Conservation (phyloP, 2,329 filamentous ascomycete genomes). For the Hypoxylon sp. region DNA sequence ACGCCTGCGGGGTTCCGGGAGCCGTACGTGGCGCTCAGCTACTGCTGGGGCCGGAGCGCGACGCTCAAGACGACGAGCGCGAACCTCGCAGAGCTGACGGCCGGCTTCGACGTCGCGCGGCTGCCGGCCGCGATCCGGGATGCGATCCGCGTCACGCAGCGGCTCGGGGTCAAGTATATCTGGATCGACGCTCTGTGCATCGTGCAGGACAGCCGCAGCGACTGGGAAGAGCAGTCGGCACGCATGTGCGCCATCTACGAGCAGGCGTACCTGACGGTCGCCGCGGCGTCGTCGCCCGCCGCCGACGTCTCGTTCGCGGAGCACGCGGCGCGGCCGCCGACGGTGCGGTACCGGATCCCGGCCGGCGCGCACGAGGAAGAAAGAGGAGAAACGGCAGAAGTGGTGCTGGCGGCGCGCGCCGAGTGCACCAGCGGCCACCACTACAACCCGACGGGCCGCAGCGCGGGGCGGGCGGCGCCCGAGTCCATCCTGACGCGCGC, state of each 20-base stretch:
- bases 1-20: constrained; percentile 4
- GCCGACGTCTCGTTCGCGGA: constrained; percentile 9
- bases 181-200: constrained; percentile 48
- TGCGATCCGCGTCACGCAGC: constrained; percentile 36
- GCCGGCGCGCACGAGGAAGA: no score
- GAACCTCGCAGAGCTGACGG: constrained; percentile 3
- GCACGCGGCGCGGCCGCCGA: neutral
- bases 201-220: constrained; percentile 38
- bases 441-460: neutral
- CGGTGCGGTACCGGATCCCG: neutral
- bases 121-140: constrained; percentile 41
- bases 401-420: neutral
- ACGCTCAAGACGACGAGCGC: neutral
- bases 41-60: constrained; percentile 14
- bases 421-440: constrained; percentile 8
- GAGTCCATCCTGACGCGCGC: constrained; percentile 7
- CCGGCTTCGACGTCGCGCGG: neutral
- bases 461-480: neutral
- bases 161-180: constrained; percentile 39
- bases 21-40: constrained; percentile 15
- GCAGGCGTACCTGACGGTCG: constrained; percentile 34
- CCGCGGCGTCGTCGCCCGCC: constrained; percentile 23
- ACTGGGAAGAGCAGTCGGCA: constrained; percentile 37
- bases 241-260: constrained; percentile 42
- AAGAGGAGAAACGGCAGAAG: no score